Evolutionary conservation across 148 eudicot species (phyloP), one percentile per base, ranked within the genome.

Genomic region (Cornus kousa): DNA sequence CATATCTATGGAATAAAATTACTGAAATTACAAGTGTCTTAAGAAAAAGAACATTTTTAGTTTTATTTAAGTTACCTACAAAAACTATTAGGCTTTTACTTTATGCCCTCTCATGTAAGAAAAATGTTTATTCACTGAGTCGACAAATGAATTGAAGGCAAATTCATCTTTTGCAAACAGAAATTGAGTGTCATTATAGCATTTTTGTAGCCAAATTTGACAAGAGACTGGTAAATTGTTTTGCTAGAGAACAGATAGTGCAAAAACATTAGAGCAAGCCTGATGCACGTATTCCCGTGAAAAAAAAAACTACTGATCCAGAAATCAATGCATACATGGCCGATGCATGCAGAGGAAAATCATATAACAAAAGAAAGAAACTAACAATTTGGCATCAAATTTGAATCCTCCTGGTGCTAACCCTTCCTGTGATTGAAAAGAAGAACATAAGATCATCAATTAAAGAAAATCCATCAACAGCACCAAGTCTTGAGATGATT

Each of bases 301-400:
- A 35, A 35, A 35, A 48, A 11, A 48, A 7, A 48, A 48, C 7
- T 48, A 48, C n/a, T n/a, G n/a, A 48, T 48, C 12, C 64, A 2
- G 37, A 35, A 35, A 35, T 35, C 37, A 0, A 35, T 35, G 37
- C 37, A 57, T 2, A 13, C 17, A 14, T 8, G 4, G 14, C 14
- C 37, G 3, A 35, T 35, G 37, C 37, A 57, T 2, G 2, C 17
- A 76, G 8, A n/a, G 60, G 37, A 28, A 66, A 65, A 28, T 9
- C 28, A n/a, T n/a, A 39, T 2, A 57, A 74, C 2, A 71, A 74
- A 55, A 73, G 65, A 40, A 76, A 74, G 68, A 46, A 79, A 87
- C 99, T 85, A 94, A 94, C 99, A 97, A 74, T 86, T 97, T 97
- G 75, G 99, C 98, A 88, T 97, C 99, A 79, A 97, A 97, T 82